Conservation (phyloP, 169 alveolate genomes). For the Plasmodium malariae region DNA sequence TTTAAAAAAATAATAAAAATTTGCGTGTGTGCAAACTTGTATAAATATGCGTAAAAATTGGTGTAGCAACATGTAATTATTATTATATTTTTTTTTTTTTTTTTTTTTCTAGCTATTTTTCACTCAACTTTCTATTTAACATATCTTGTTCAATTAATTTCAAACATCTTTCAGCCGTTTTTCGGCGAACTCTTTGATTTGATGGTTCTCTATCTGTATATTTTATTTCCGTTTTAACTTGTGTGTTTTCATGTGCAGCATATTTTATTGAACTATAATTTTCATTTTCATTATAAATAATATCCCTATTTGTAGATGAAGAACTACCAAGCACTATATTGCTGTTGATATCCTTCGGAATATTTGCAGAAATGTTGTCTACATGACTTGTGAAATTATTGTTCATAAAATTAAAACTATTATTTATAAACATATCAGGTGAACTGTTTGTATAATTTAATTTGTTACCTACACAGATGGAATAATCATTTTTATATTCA, state of each 20-base stretch:
- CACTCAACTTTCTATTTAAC: conserved; percentile 44
- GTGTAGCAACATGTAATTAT: no score
- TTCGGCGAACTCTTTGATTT: conserved; percentile 73
- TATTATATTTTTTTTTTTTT: conserved; percentile 1
- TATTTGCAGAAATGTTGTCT: background rate
- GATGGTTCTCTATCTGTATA: conserved; percentile 17
- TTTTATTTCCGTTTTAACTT: background rate
- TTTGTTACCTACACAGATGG: background rate
- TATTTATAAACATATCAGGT: conserved; percentile 3
- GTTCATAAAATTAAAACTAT: background rate
- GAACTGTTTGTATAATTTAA: background rate
- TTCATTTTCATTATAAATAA: conserved; percentile 19
- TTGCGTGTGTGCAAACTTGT: no score
- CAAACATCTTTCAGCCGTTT: conserved; percentile 75
- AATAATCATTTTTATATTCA: conserved; percentile 12
- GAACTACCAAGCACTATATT: background rate
- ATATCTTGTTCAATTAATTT: conserved; percentile 68
- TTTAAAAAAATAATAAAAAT: no score
- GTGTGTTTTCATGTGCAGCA: background rate
- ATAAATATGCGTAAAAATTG: no score
- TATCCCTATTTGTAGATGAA: background rate
- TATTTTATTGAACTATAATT: background rate
- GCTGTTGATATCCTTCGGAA: background rate
- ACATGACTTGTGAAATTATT: background rate
- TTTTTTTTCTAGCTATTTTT: conserved; percentile 5